Conservation (phyloP, 805 yeast species). For the Yamadazyma paraphyllophila region DNA sequence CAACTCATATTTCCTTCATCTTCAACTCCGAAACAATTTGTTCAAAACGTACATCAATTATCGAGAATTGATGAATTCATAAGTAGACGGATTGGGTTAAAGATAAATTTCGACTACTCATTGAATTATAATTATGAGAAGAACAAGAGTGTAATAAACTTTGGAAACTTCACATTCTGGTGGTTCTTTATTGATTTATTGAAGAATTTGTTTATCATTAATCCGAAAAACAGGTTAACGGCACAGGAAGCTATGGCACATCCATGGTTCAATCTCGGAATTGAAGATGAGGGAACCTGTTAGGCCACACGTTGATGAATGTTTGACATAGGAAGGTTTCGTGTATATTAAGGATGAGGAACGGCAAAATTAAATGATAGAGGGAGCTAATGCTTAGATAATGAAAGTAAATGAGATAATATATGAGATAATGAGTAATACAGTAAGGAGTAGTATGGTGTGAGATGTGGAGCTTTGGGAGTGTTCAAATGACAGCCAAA, state of each 20-base stretch:
- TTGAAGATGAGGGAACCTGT: constrained; percentile 44
- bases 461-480: no score
- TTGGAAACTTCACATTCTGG: constrained; percentile 78
- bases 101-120: constrained; percentile 38
- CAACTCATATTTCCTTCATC: constrained; percentile 38
- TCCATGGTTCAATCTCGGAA: constrained; percentile 49
- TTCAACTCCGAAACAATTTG: constrained; percentile 38
- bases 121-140: constrained; percentile 37
- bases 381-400: no score
- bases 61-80: constrained; percentile 45
- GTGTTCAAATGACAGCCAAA: no score
- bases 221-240: constrained; percentile 37
- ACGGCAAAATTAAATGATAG: no score
- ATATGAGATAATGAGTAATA: no score
- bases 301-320: background rate
- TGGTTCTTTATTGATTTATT: constrained; percentile 57
- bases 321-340: background rate
- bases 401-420: no score
- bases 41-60: constrained; percentile 39
- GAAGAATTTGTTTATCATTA: constrained; percentile 36
- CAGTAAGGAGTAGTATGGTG: no score
- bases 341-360: no score
- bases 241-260: constrained; percentile 44
- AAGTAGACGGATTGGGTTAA: constrained; percentile 39
- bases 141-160: constrained; percentile 42